Evolutionary conservation across 257 asterid species (phyloP).

Genomic region (Nicotiana attenuata): DNA sequence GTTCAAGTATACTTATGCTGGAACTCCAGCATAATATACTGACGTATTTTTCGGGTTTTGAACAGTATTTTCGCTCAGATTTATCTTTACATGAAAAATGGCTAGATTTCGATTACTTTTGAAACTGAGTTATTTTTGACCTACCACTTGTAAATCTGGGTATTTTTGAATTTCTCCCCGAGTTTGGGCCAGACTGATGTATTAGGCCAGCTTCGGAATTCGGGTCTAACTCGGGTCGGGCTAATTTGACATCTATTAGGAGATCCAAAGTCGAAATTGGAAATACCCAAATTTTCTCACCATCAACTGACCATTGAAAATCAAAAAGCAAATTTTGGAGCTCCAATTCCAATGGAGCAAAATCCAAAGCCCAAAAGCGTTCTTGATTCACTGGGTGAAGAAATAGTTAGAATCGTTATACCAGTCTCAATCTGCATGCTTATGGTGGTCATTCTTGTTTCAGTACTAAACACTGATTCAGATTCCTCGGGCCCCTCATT

Average conservation of each 20-base stretch:
- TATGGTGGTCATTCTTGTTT: constrained; percentile 67
- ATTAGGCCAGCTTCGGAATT: background rate
- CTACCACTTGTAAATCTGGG: too few species aligned
- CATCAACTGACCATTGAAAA: background rate
- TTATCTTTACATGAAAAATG: too few species aligned
- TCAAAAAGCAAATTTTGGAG: background rate
- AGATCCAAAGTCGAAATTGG: background rate
- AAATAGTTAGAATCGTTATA: constrained; percentile 71
- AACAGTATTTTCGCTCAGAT: too few species aligned
- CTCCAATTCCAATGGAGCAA: constrained; percentile 60
- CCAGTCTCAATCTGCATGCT: constrained; percentile 97
- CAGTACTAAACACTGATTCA: constrained; percentile 50
- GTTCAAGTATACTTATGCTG: too few species aligned
- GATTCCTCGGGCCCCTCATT: constrained; percentile 34
- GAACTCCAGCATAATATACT: too few species aligned
- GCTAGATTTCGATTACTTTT: too few species aligned
- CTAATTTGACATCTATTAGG: background rate
- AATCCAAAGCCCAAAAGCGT: constrained; percentile 42
- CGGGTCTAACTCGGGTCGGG: background rate
- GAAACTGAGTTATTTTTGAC: too few species aligned
- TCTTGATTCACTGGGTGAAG: constrained; percentile 85
- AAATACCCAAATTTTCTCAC: background rate
- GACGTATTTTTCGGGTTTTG: too few species aligned
- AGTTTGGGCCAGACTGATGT: background rate
- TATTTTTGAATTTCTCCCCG: too few species aligned